phyloP scores from a whole-genome alignment of 2,329 filamentous ascomycete species.

The Neopestalotiopsis sp. region DNA sequence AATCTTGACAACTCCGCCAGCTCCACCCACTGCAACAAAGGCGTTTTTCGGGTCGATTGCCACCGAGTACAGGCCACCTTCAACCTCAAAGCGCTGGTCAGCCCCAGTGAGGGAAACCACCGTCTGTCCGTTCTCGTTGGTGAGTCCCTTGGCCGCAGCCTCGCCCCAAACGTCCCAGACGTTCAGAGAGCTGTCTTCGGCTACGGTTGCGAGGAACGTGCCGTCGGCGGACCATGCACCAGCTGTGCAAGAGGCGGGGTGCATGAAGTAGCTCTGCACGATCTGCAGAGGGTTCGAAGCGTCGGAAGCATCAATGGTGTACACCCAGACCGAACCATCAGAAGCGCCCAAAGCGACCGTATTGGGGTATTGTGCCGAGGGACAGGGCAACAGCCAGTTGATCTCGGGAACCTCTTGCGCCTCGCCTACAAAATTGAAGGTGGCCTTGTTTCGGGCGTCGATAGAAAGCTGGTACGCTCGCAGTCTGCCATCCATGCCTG shows the following conservation, averaged over 20 bases:
- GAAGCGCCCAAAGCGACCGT: slow-evolving; percentile 85
- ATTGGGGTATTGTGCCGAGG: slow-evolving; percentile 73
- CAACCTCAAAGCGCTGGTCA: slow-evolving; percentile 90
- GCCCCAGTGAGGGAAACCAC: slow-evolving; percentile 77
- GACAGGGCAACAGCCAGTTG: slow-evolving; percentile 85
- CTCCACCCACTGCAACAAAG: slow-evolving; percentile 86
- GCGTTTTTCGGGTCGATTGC: slow-evolving; percentile 80
- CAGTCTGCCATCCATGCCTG: slow-evolving; percentile 84
- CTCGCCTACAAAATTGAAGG: slow-evolving; percentile 71
- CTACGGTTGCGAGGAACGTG: slow-evolving; percentile 82
- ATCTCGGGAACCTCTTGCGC: slow-evolving; percentile 92
- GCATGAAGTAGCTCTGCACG: slow-evolving; percentile 89
- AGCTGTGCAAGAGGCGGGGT: slow-evolving; percentile 84
- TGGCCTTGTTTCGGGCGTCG: slow-evolving; percentile 50
- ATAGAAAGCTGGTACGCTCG: slow-evolving; percentile 67
- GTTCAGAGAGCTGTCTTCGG: slow-evolving; percentile 86
- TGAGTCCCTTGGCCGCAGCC: slow-evolving; percentile 63
- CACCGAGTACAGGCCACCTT: slow-evolving; percentile 89
- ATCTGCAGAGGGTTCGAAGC: slow-evolving; percentile 71
- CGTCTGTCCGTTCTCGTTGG: slow-evolving; percentile 61
- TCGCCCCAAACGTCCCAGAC: slow-evolving; percentile 92
- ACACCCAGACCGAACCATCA: slow-evolving; percentile 95
- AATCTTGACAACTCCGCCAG: slow-evolving; percentile 83
- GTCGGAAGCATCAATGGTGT: slow-evolving; percentile 77
- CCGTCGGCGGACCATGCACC: slow-evolving; percentile 92